phyloP scores from a whole-genome alignment of 192 early-diverging fungal species.

The Linnemannia exigua region DNA sequence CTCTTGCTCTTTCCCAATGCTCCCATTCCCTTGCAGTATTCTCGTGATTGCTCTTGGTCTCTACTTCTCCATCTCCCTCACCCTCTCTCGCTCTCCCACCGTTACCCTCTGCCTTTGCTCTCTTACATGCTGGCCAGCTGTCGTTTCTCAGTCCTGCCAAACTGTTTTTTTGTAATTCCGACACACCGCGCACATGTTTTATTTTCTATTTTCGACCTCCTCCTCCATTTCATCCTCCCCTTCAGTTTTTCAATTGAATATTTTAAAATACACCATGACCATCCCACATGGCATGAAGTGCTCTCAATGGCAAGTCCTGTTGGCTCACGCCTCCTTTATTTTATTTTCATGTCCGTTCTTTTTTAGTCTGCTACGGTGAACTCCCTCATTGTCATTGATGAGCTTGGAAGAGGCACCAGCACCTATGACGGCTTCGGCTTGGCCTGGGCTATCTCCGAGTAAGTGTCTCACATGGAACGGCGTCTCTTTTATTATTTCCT shows the following conservation, averaged over 20 bases:
- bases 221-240: not conserved
- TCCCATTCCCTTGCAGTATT: not conserved
- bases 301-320: not conserved
- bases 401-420: conserved; percentile 96
- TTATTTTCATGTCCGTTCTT: not conserved
- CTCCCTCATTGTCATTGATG: conserved; percentile 96
- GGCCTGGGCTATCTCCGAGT: conserved; percentile 98
- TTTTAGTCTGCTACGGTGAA: conserved; percentile 77
- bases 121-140: not conserved
- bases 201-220: conserved; percentile 9
- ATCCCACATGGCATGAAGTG: not conserved
- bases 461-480: conserved; percentile 42
- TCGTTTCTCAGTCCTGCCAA: not conserved
- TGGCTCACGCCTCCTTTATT: not conserved
- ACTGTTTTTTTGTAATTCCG: not conserved
- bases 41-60: not conserved
- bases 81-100: not conserved
- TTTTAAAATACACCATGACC: not conserved
- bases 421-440: conserved; percentile 98
- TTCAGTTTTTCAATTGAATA: not conserved
- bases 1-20: not conserved
- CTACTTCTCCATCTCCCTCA: not conserved
- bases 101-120: not conserved
- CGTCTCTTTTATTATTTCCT: not conserved
- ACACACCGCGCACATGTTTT: conserved; percentile 11